phyloP scores from a whole-genome alignment of 176 grass and related monocot genomes.

The Tuctoria greenei region DNA sequence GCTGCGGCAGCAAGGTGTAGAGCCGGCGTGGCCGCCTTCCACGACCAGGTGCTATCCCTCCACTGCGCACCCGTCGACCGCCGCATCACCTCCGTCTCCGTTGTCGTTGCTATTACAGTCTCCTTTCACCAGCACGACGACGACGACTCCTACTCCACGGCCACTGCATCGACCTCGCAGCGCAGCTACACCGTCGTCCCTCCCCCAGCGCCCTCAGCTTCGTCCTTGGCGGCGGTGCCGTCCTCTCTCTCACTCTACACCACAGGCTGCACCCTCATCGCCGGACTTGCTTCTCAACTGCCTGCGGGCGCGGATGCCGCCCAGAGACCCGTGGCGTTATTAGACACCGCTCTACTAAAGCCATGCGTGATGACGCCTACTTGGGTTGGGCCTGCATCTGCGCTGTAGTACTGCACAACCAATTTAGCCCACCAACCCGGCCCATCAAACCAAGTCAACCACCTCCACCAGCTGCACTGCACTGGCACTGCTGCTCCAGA shows the following conservation, averaged over 20 bases:
- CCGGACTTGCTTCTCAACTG: not conserved
- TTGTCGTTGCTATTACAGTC: not conserved
- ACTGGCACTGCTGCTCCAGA: not conserved
- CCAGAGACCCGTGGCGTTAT: too few species aligned
- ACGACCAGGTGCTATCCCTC: constrained; percentile 56
- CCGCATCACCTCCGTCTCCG: not conserved
- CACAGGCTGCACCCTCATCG: constrained; percentile 34
- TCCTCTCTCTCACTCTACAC: constrained; percentile 51
- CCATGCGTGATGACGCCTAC: too few species aligned
- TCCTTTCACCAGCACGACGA: constrained; percentile 17
- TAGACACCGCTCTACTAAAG: too few species aligned
- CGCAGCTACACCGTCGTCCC: constrained; percentile 6
- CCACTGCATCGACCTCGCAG: constrained; percentile 2
- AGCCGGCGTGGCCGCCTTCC: constrained; percentile 41
- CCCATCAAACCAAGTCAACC: not conserved
- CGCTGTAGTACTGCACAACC: not conserved
- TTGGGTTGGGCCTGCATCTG: too few species aligned
- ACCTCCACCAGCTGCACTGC: not conserved
- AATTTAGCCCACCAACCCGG: not conserved
- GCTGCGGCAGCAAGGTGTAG: constrained; percentile 7
- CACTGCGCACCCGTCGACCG: constrained; percentile 32
- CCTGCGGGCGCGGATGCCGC: not conserved
- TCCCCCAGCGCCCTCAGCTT: constrained; percentile 40
- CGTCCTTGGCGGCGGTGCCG: constrained; percentile 36
- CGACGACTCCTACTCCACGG: constrained; percentile 15